Evolutionary conservation across 768 basidiomycete species (phyloP).

Genomic region (Lepiota brunneoincarnata): DNA sequence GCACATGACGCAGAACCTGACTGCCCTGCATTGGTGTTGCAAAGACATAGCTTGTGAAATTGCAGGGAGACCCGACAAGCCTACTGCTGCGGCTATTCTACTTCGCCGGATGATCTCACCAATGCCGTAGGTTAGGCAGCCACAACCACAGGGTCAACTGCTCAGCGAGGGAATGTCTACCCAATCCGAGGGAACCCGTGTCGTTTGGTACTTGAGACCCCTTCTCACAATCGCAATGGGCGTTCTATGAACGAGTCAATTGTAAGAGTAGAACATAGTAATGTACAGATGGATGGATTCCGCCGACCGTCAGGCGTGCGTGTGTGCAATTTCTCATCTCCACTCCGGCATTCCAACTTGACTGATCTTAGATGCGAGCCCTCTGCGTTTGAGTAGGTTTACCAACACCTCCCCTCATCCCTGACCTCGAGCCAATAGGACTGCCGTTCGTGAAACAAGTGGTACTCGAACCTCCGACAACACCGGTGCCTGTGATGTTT

Average conservation of each 20-base stretch:
- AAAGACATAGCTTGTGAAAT: neutral
- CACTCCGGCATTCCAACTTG: constrained; percentile 1
- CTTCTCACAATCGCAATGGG: too few relatives aligned
- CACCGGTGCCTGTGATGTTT: too few relatives aligned
- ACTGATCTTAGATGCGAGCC: neutral
- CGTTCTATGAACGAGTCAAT: too few relatives aligned
- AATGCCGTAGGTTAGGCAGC: neutral
- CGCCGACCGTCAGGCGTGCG: neutral
- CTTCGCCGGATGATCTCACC: neutral
- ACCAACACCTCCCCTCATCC: constrained; percentile 6
- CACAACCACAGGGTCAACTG: too few relatives aligned
- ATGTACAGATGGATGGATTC: neutral
- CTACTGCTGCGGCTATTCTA: neutral
- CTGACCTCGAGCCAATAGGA: neutral
- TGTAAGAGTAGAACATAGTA: neutral
- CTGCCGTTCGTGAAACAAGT: neutral
- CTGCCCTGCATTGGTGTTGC: neutral
- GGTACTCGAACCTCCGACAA: neutral
- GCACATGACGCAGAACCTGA: neutral
- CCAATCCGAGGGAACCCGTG: neutral
- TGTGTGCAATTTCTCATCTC: neutral
- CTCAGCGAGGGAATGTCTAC: too few relatives aligned
- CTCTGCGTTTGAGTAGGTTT: neutral
- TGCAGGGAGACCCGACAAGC: neutral
- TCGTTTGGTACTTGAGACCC: too few relatives aligned